Base-by-base conservation (phyloP, 352 stramenopile species). In the Phytophthora pinifolia region DNA sequence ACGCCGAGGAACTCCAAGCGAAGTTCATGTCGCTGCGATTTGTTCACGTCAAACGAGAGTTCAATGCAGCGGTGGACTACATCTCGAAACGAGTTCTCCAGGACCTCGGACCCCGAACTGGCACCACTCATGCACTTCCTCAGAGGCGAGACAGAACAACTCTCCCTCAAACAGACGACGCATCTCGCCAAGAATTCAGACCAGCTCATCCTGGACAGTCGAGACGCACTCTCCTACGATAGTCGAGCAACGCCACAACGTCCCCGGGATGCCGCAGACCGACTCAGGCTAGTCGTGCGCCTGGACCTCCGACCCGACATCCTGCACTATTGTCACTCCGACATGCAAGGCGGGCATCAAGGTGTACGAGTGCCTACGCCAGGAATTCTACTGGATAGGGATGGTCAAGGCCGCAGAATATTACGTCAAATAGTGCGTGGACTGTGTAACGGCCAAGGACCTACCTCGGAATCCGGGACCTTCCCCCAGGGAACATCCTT, bases 11-110 rank as follows among this genome's bases (percentile, higher is more conserved):
- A 4, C 4, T 62, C 7, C 18, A 43, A 20, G 6, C 9, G 1
- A 6, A 31, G 8, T 66, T 62, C 46, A 14, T 38, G 2, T 56
- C 44, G 0, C 9, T 60, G 1, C 9, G 30, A 0, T 25, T 68
- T 0, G 43, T 67, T 0, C 55, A 66, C 22, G 59, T 66, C 6
- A 70, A 65, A 14, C 37, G 53, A 12, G 49, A 59, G 13, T 66
- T 60, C 54, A 65, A 66, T 17, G 54, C 42, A 1, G 49, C 65
- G 0, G 53, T 54, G 0, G 55, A 64, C 30, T 62, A 64, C 25
- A 25, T 60, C 9, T 54, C 46, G n/a, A 54, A 54, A 27, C 18
- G 33, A 0, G 34, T 54, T 4, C 46, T 54, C 20, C 34, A 37
- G 2, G 34, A 54, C 9, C 46, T 14, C 10, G 0, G 46, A 45